These are phyloP conservation scores for Isoetes taiwanensis DNA, from an alignment of 75 land plant genomes.

Conservation along the genomic window DNA sequence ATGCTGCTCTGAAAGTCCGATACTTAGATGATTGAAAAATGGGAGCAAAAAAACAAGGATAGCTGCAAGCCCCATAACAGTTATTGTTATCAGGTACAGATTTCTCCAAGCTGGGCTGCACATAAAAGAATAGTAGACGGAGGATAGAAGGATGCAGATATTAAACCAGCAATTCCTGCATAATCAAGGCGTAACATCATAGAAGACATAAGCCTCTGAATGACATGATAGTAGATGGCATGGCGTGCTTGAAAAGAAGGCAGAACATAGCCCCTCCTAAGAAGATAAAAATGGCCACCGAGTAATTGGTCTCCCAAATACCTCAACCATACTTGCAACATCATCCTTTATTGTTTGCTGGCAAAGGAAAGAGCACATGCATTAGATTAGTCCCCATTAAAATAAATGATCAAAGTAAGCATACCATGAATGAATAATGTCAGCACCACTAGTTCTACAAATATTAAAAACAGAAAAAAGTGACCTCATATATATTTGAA, in stretches of 20 bases:
- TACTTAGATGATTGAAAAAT: conserved; percentile 63
- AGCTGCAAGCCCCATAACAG: conserved; percentile 52
- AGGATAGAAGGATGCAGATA: conserved; percentile 87
- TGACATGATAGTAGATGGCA: conserved; percentile 88
- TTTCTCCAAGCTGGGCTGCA: conserved; percentile 71
- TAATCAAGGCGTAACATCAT: conserved; percentile 82
- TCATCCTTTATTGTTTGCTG: conserved; percentile 43
- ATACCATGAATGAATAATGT: too few relatives aligned
- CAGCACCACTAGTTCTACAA: too few relatives aligned
- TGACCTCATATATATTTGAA: too few relatives aligned
- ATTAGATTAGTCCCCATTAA: too few relatives aligned
- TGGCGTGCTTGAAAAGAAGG: conserved; percentile 67
- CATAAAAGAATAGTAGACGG: conserved; percentile 96
- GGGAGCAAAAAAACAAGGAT: conserved; percentile 54
- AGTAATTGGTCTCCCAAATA: conserved; percentile 47
- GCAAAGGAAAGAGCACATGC: conserved; percentile 10
- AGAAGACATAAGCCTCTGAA: conserved; percentile 49
- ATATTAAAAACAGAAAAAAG: too few relatives aligned
- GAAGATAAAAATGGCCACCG: conserved; percentile 90
- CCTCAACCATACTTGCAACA: conserved; percentile 43
- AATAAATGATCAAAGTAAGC: too few relatives aligned
- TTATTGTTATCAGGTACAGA: conserved; percentile 59
- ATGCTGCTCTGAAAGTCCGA: conserved; percentile 50
- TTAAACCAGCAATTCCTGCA: conserved; percentile 74
- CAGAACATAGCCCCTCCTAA: conserved; percentile 94